Conservation (phyloP, 768 basidiomycete species). For the Leccinellum rugosiceps region DNA sequence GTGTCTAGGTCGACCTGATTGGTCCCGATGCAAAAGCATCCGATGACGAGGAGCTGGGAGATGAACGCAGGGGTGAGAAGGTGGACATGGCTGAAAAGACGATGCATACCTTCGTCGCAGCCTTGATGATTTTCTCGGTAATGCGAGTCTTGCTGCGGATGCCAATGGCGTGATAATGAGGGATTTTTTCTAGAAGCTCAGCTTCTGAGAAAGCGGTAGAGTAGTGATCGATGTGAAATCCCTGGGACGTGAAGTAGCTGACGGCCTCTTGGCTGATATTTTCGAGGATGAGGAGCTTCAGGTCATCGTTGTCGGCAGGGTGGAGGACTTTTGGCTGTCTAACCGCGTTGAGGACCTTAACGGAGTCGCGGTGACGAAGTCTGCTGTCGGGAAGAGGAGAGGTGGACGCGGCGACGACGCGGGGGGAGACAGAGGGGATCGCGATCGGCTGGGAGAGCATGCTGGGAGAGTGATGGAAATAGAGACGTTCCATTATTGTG, state of each 20-base stretch:
- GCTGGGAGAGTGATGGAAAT: slow-evolving; percentile 14
- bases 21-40: slow-evolving; percentile 99
- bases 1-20: slow-evolving; percentile 93
- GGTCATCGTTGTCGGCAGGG: slow-evolving; percentile 76
- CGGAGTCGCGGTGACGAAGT: slow-evolving; percentile 37
- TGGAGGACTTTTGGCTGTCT: slow-evolving; percentile 71
- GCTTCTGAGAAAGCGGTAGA: slow-evolving; percentile 87
- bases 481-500: slow-evolving; percentile 12
- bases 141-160: slow-evolving; percentile 98
- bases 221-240: slow-evolving; percentile 90
- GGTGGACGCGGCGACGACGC: slow-evolving; percentile 45
- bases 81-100: background rate
- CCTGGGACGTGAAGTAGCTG: slow-evolving; percentile 69
- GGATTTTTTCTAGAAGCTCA: slow-evolving; percentile 82
- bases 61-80: background rate
- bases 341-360: slow-evolving; percentile 34
- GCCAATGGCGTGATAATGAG: slow-evolving; percentile 88
- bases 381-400: slow-evolving; percentile 55
- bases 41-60: slow-evolving; percentile 84
- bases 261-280: slow-evolving; percentile 95
- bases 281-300: slow-evolving; percentile 85
- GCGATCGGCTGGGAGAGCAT: slow-evolving; percentile 49
- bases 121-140: slow-evolving; percentile 83
- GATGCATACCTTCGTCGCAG: slow-evolving; percentile 71
- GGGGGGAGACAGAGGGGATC: slow-evolving; percentile 33